Percentiles rank a stretch among this genome's conserved stretches.
Evolutionary conservation across 2,329 filamentous ascomycete species (phyloP).

Genomic region (Monilinia fructicola): DNA sequence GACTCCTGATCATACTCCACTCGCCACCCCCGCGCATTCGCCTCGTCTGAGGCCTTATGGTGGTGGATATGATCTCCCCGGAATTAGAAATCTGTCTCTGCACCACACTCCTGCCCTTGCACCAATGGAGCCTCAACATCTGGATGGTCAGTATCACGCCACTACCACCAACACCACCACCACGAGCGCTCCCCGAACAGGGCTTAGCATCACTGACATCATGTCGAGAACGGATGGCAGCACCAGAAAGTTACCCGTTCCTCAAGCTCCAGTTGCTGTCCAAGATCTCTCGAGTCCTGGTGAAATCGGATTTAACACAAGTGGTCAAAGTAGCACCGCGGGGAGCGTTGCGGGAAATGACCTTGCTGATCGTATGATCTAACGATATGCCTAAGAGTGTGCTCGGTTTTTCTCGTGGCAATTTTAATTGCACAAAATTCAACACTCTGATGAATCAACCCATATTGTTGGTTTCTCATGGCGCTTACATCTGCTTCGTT

Average conservation of each 20-base stretch:
- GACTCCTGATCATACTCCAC: conserved; percentile 96
- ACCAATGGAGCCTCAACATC: conserved; percentile 59
- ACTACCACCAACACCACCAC: conserved; percentile 51
- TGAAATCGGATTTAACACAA: conserved; percentile 59
- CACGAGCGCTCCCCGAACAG: conserved; percentile 50
- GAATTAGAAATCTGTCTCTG: conserved; percentile 71
- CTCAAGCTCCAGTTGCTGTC: conserved; percentile 82
- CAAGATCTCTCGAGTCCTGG: conserved; percentile 75
- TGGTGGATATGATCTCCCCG: conserved; percentile 77
- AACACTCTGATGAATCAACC: not conserved
- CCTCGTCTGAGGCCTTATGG: conserved; percentile 77
- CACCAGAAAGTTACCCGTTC: conserved; percentile 86
- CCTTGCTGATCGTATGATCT: conserved; percentile 54
- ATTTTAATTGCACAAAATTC: not conserved
- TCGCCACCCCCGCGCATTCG: conserved; percentile 92
- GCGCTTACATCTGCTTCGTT: not conserved
- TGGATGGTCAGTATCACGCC: conserved; percentile 45
- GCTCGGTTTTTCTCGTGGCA: not conserved
- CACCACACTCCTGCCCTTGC: conserved; percentile 65
- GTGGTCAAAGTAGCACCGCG: conserved; percentile 73
- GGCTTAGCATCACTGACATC: conserved; percentile 86
- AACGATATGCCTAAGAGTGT: not conserved
- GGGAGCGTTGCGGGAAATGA: conserved; percentile 76
- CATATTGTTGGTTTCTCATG: not conserved
- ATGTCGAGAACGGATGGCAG: conserved; percentile 85